Percentiles rank a stretch among this genome's conserved stretches.
phyloP scores from a whole-genome alignment of 1,139 yeast species.

The Lodderomyces theae region DNA sequence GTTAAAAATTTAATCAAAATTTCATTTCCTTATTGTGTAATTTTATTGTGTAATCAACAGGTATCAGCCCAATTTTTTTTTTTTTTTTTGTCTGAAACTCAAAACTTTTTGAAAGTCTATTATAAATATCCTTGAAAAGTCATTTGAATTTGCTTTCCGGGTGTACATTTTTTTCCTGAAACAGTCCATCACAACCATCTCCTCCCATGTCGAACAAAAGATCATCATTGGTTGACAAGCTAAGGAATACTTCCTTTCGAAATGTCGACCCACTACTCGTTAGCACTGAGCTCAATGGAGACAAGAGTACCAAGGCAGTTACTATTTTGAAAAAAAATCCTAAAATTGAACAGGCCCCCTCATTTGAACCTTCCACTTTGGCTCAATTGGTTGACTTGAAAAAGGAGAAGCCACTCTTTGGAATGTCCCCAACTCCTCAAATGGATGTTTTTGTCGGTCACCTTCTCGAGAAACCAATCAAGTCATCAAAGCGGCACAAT shows the following conservation, averaged over 20 bases:
- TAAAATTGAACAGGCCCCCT: too few relatives aligned
- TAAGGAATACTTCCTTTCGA: conserved; percentile 4
- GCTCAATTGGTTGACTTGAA: too few relatives aligned
- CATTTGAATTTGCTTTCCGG: too few relatives aligned
- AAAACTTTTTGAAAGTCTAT: too few relatives aligned
- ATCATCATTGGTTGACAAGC: conserved; percentile 5
- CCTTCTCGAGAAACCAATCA: background rate
- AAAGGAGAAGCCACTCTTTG: background rate
- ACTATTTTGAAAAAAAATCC: too few relatives aligned
- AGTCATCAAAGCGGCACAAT: conserved; percentile 6
- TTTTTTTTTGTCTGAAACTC: background rate
- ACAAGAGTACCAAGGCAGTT: too few relatives aligned
- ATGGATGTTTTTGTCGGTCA: background rate
- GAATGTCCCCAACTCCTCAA: background rate
- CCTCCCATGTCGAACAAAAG: conserved; percentile 1
- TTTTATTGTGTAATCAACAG: background rate
- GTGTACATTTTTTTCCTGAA: too few relatives aligned
- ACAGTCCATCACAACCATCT: too few relatives aligned
- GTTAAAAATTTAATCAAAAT: conserved; percentile 3
- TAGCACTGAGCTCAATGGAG: too few relatives aligned
- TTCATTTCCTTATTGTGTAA: background rate
- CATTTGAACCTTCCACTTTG: too few relatives aligned
- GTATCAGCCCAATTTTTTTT: background rate
- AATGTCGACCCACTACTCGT: too few relatives aligned
- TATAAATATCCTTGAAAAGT: too few relatives aligned